Conservation (phyloP, 805 yeast species). For the Starmerella scarabaei region DNA sequence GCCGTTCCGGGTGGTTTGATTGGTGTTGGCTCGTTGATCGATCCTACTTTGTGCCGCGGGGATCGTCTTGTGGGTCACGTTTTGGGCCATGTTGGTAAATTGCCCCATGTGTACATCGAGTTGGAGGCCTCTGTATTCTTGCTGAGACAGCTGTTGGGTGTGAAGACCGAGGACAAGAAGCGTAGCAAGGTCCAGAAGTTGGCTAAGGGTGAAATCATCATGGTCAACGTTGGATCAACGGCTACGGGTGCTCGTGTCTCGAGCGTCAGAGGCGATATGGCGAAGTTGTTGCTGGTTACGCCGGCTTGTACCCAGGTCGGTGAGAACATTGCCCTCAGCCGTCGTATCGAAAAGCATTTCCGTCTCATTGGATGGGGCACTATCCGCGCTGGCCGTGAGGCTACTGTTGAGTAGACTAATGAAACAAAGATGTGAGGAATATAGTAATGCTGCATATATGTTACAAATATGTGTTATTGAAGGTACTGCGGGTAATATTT, state of each 20-base stretch:
- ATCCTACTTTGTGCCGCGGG: conserved; percentile 97
- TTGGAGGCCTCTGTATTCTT: conserved; percentile 94
- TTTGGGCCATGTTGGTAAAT: conserved; percentile 91
- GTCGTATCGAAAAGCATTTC: conserved; percentile 99
- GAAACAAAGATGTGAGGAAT: no score
- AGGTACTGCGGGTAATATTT: no score
- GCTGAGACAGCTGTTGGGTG: conserved; percentile 93
- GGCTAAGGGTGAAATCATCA: conserved; percentile 85
- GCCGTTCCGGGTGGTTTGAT: conserved; percentile 99
- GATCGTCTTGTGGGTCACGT: conserved; percentile 99
- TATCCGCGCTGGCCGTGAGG: conserved; percentile 47
- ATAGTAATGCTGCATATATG: no score
- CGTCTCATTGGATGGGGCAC: conserved; percentile 99
- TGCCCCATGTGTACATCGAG: conserved; percentile 94
- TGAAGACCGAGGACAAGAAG: conserved; percentile 93
- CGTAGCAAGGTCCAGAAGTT: conserved; percentile 94
- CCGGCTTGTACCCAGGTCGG: conserved; percentile 98
- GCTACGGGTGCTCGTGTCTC: conserved; percentile 99
- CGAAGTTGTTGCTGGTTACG: conserved; percentile 86
- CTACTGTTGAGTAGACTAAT: conserved; percentile 8
- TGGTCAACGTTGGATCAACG: conserved; percentile 98
- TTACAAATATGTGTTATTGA: no score
- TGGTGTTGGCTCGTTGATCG: conserved; percentile 98
- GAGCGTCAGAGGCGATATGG: conserved; percentile 98
- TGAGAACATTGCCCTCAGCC: conserved; percentile 94